Base-by-base conservation (phyloP, 805 yeast genomes). In the Metschnikowia koreensis region DNA sequence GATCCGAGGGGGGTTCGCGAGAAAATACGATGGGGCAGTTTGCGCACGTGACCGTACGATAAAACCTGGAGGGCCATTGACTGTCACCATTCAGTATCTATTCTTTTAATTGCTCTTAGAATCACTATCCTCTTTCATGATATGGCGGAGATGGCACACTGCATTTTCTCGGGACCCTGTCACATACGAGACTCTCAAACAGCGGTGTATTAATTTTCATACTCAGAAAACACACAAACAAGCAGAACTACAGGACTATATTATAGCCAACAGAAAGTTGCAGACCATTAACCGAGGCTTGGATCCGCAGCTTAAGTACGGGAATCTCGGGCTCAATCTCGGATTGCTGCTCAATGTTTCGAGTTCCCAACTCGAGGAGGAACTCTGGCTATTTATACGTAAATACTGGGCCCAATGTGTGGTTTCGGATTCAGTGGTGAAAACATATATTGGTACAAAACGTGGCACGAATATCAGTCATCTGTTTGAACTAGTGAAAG, bases 221-320 rank as follows among this genome's bases (percentile, higher is more conserved):
- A 29, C 34, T n/a, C 44, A 17, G 40, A 39, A 34, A 42, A 16
- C 33, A 8, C 59, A 50, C 22, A 22, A 50, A 16, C 45, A 54
- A 6, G 41, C 27, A 3, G 46, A 40, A 15, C 31, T 59, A 38
- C 41, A 37, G 27, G 55, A 59, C 48, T 59, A 57, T 36, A 51
- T 59, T 28, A 7, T 31, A n/a, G 62, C 62, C 44, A 55, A 53
- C 42, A 47, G 62, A 31, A 47, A 41, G 22, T 47, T 59, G 37
- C 62, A 59, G 49, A 31, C 27, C 26, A 36, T 46, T 29, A 50
- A 54, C 26, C 46, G 44, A 41, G 13, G 34, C 2, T 29, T 46
- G 12, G 52, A 53, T 16, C 50, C 49, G 8, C 39, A 28, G 34
- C 34, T 46, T 41, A 41, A 28, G n/a, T 13, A 13, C 27, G 36